phyloP scores from a whole-genome alignment of 2,329 filamentous ascomycete genomes.

The Xylaria sp. region DNA sequence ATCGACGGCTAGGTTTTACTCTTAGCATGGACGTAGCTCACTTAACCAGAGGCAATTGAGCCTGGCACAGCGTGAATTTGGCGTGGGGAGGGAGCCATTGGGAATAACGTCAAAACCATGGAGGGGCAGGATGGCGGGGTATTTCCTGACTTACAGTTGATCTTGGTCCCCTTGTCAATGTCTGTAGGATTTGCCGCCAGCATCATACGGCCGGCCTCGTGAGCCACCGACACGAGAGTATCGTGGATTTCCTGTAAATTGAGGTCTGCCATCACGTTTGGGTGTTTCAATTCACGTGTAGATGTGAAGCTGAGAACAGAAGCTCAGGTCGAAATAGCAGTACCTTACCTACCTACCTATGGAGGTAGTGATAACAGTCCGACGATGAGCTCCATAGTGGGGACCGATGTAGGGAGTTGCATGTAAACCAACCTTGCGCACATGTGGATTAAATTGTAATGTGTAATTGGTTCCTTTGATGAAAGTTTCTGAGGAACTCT shows the following conservation, averaged over 20 bases:
- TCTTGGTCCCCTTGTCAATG: slow-evolving; percentile 68
- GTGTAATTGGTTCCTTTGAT: slow-evolving; percentile 22
- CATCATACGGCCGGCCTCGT: slow-evolving; percentile 73
- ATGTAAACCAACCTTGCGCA: slow-evolving; percentile 15
- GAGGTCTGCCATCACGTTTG: slow-evolving; percentile 58
- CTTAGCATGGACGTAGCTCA: background rate
- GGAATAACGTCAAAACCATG: slow-evolving; percentile 18
- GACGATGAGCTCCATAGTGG: slow-evolving; percentile 8
- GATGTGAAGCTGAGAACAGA: background rate
- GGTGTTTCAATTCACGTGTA: background rate
- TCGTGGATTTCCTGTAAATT: slow-evolving; percentile 71
- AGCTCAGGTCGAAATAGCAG: slow-evolving; percentile 5
- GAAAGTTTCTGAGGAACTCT: background rate
- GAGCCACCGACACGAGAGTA: slow-evolving; percentile 67
- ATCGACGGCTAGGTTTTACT: slow-evolving; percentile 64
- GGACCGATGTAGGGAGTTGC: slow-evolving; percentile 2
- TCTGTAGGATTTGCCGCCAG: slow-evolving; percentile 68
- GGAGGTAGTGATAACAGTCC: background rate
- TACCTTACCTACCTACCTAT: too few relatives aligned
- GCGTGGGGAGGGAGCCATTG: background rate
- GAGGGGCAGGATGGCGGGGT: slow-evolving; percentile 40
- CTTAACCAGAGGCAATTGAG: background rate
- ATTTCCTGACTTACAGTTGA: slow-evolving; percentile 66
- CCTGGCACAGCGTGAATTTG: background rate
- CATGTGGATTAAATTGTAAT: slow-evolving; percentile 25